Base-by-base conservation (phyloP, 768 basidiomycete genomes). In the Amanita exitialis region DNA sequence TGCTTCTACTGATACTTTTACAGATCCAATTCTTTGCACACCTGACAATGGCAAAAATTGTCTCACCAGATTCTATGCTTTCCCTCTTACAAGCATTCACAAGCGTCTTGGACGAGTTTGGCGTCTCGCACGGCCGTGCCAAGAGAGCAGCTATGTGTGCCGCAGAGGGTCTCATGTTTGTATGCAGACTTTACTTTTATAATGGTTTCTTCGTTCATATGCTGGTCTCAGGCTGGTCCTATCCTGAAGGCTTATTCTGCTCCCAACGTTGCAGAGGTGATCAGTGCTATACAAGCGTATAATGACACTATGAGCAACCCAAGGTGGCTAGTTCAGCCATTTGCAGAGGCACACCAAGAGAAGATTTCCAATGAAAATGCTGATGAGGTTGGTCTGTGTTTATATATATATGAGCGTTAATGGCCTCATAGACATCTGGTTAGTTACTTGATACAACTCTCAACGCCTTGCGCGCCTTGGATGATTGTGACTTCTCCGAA, bases 21-120 rank as follows among this genome's bases (percentile, higher is more conserved):
- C 21, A 98, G 94, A 84, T 97, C 12, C 90, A 92, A 54, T 89
- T 98, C 64, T 96, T 98, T 61, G 86, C 93, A 1, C 88, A 94
- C 60, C 67, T 96, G 42, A 84, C 89, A 27, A 74, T 85, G 2
- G 81, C 90, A 1, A 76, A 77, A 50, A 67, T 94, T 1, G 76
- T 97, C 46, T 82, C 88, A 2, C 64, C 81, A 0, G 77, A 83
- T 7, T 94, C 93, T 2, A 79, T 97, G 74, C 70, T 86, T 39
- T 75, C 81, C 6, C 78, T 96, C 25, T 74, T 96, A 21, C 82
- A 85, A 56, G 86, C 92, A 0, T 90, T 96, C 63, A 80, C 83
- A 2, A 75, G 84, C 1, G 94, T 95, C 3, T 71, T 96, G 16
- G 89, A 92, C 59, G 91, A 93, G 61, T 90, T 93, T 51, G 87